Conservation (phyloP, 257 asterid species). For the Scutellaria minor region DNA sequence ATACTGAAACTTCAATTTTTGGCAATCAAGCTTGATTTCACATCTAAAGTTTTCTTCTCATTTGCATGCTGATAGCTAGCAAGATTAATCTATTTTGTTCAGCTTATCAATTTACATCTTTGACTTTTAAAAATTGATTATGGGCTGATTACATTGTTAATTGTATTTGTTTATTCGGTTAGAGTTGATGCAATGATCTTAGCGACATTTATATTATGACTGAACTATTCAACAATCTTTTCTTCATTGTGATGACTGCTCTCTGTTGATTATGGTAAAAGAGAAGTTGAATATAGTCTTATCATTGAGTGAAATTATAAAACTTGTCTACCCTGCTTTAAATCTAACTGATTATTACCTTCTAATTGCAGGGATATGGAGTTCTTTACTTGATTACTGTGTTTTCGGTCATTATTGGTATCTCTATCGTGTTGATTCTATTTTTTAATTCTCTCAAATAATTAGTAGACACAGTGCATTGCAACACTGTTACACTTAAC, state of each 20-base stretch:
- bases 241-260: not conserved
- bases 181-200: too few relatives aligned
- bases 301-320: conserved; percentile 21
- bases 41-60: not conserved
- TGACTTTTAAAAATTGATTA: not conserved
- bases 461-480: conserved; percentile 13
- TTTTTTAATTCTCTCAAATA: conserved; percentile 88
- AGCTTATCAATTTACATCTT: not conserved
- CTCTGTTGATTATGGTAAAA: conserved; percentile 15
- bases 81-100: not conserved
- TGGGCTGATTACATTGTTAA: too few relatives aligned
- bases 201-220: not conserved
- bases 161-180: too few relatives aligned
- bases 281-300: conserved; percentile 6
- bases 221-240: not conserved
- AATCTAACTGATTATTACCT: conserved; percentile 16
- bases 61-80: not conserved
- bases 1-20: conserved; percentile 16
- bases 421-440: conserved; percentile 81
- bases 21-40: conserved; percentile 6
- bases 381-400: too few relatives aligned
- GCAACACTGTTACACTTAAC: conserved; percentile 16
- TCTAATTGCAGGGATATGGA: conserved; percentile 73
- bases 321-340: not conserved
- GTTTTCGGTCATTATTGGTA: conserved; percentile 80